A percentile compares a stretch with the other conserved stretches of the same genome.
These are phyloP conservation scores for Suillus plorans DNA, from an alignment of 768 basidiomycete species.

Conservation along the genomic window DNA sequence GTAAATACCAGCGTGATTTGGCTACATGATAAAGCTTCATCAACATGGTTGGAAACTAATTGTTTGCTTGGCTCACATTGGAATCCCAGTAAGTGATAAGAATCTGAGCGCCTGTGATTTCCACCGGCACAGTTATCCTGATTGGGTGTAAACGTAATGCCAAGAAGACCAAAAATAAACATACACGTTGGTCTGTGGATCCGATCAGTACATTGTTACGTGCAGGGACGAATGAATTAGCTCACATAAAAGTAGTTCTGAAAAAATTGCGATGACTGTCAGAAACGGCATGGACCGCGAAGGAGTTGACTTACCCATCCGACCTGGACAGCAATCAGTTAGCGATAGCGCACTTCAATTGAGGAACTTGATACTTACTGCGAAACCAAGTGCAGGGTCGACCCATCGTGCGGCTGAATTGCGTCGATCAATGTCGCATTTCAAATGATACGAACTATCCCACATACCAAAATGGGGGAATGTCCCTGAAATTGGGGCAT, in stretches of 20 bases:
- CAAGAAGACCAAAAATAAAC: background rate
- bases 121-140: slow-evolving; percentile 68
- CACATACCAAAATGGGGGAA: slow-evolving; percentile 67
- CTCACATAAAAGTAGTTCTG: slow-evolving; percentile 57
- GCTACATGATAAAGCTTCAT: slow-evolving; percentile 27
- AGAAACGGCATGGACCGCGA: background rate
- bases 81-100: slow-evolving; percentile 73
- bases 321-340: slow-evolving; percentile 11
- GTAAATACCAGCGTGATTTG: slow-evolving; percentile 52
- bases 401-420: slow-evolving; percentile 52
- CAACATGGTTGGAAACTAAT: background rate
- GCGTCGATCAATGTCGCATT: background rate
- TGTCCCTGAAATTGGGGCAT: slow-evolving; percentile 75
- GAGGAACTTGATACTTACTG: slow-evolving; percentile 37
- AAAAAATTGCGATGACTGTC: background rate
- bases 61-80: slow-evolving; percentile 38
- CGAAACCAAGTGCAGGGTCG: slow-evolving; percentile 58
- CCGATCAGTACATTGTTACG: background rate
- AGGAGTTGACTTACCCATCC: slow-evolving; percentile 39
- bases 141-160: background rate
- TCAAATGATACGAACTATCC: background rate
- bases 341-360: background rate
- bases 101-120: slow-evolving; percentile 70
- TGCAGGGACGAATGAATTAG: slow-evolving; percentile 37
- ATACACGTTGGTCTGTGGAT: slow-evolving; percentile 10